phyloP scores from a whole-genome alignment of 2,329 filamentous ascomycete species.

The Sordariomycetes sp. region DNA sequence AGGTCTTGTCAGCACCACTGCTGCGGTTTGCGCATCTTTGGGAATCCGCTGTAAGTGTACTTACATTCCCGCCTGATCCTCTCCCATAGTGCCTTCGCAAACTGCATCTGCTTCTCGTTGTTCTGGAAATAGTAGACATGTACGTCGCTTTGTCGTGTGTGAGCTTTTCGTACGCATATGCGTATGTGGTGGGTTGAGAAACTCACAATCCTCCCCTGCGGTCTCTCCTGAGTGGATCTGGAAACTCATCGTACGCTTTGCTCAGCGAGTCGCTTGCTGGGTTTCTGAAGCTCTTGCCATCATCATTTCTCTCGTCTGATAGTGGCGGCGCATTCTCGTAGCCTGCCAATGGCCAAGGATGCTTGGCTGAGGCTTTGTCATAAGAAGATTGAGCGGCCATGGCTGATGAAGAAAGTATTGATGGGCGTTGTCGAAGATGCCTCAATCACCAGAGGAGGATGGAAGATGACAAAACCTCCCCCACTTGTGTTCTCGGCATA shows the following conservation, averaged over 20 bases:
- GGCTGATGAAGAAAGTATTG: no score
- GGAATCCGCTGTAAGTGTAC: conserved; percentile 11
- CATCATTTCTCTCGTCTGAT: conserved; percentile 49
- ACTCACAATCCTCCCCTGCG: conserved; percentile 59
- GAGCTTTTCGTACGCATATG: no score
- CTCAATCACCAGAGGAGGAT: no score
- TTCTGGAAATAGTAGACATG: conserved; percentile 75
- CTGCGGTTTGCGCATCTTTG: neutral
- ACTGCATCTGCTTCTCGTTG: conserved; percentile 52
- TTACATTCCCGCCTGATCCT: conserved; percentile 72
- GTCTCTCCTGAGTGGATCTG: conserved; percentile 57
- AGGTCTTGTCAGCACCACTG: conserved; percentile 2
- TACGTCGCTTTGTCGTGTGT: no score
- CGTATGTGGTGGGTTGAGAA: no score
- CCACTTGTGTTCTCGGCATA: no score
- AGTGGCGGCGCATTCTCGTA: conserved; percentile 48
- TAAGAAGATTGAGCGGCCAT: no score
- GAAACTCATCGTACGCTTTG: conserved; percentile 61
- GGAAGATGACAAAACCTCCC: no score
- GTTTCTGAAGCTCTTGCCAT: conserved; percentile 73
- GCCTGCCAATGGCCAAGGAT: conserved; percentile 47
- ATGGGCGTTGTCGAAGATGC: no score
- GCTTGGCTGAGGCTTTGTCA: no score
- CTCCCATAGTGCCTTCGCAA: conserved; percentile 66
- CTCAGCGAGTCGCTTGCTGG: conserved; percentile 51